phyloP scores from a whole-genome alignment of 495 filamentous ascomycete genomes.

The Bacidia rubella region DNA sequence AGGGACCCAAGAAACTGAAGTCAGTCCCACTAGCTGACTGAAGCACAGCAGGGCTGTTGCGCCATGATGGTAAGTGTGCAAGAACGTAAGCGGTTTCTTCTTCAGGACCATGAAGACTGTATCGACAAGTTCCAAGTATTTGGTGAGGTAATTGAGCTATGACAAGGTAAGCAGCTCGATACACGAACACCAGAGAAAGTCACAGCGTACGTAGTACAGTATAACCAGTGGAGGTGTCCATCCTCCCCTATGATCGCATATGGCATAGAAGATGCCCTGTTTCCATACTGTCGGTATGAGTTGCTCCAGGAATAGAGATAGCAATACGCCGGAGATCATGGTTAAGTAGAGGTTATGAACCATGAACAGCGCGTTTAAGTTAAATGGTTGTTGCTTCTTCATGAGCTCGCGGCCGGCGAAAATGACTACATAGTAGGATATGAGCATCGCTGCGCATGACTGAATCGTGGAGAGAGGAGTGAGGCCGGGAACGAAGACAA shows the following conservation, averaged over 20 bases:
- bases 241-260: constrained; percentile 51
- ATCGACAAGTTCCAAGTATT: constrained; percentile 70
- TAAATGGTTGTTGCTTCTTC: constrained; percentile 42
- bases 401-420: constrained; percentile 56
- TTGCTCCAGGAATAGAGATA: constrained; percentile 54
- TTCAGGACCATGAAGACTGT: constrained; percentile 74
- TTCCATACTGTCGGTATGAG: constrained; percentile 45
- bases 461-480: constrained; percentile 49
- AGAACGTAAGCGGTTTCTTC: constrained; percentile 72
- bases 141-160: constrained; percentile 76
- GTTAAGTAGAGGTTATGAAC: constrained; percentile 57
- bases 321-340: constrained; percentile 42
- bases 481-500: constrained; percentile 42
- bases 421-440: constrained; percentile 51
- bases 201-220: constrained; percentile 47
- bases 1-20: constrained; percentile 62
- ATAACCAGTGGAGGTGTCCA: constrained; percentile 53
- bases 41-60: constrained; percentile 77
- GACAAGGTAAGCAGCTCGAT: constrained; percentile 3
- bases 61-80: constrained; percentile 78
- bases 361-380: constrained; percentile 55
- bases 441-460: constrained; percentile 41
- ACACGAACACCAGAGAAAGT: not conserved
- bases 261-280: constrained; percentile 49
- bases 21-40: constrained; percentile 66